Conservation (phyloP, 2,329 filamentous ascomycete genomes). For the Clonostachys rhizophaga region DNA sequence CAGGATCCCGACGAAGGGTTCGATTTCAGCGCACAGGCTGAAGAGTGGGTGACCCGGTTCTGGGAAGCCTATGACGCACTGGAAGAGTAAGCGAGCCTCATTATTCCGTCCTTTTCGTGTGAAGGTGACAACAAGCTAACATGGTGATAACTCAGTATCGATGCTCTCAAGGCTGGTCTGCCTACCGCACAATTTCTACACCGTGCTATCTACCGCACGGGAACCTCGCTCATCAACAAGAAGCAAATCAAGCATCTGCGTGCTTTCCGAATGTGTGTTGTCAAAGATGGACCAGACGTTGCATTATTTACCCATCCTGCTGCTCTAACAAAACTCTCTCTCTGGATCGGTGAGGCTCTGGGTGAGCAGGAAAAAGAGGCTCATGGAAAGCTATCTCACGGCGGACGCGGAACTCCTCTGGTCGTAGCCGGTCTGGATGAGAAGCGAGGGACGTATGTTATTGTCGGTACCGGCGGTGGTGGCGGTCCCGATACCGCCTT, state of each 20-base stretch:
- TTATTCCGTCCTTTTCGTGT: neutral
- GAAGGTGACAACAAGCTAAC: constrained; percentile 1
- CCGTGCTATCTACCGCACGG: constrained; percentile 87
- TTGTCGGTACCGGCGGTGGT: constrained; percentile 88
- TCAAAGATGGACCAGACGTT: constrained; percentile 91
- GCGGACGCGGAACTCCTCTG: constrained; percentile 73
- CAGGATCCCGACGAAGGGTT: constrained; percentile 41
- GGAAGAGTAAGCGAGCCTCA: constrained; percentile 49
- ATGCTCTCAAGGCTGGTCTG: constrained; percentile 70
- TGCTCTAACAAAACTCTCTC: constrained; percentile 84
- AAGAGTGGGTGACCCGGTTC: constrained; percentile 64
- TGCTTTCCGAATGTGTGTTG: constrained; percentile 90
- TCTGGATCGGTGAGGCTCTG: constrained; percentile 93
- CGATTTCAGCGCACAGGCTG: constrained; percentile 45
- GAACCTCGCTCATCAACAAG: constrained; percentile 87
- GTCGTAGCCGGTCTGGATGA: constrained; percentile 91
- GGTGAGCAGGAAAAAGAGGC: constrained; percentile 79
- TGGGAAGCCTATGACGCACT: constrained; percentile 71
- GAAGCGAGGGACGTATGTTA: constrained; percentile 78
- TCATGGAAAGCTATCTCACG: constrained; percentile 63
- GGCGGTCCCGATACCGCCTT: constrained; percentile 70
- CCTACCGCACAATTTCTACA: constrained; percentile 85
- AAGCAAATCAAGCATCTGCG: constrained; percentile 88
- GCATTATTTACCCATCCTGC: constrained; percentile 89
- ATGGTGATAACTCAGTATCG: constrained; percentile 47